Base-by-base conservation (phyloP, 345 rosid genomes). In the Durio zibethinus region DNA sequence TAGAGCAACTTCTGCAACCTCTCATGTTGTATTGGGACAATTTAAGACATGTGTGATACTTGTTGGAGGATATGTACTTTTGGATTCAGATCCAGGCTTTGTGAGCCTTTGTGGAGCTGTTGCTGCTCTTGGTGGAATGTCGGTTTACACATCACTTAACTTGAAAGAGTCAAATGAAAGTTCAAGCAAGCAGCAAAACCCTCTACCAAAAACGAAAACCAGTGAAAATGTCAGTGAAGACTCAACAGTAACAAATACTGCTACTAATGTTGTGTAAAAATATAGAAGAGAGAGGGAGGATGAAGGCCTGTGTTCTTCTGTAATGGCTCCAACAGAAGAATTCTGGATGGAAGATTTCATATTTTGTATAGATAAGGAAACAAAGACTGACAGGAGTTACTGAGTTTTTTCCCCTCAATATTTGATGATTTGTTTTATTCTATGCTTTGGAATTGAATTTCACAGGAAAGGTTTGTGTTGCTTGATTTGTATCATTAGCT, bases 1-100 rank as follows among this genome's bases (percentile, higher is more conserved):
- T 86, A 93, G 99, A 67, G 99, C 99, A 54, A 96, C 98, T 5
- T 92, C 98, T 2, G 99, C 99, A 43, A 96, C 94, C 18, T 89
- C 97, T 69, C 99, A 93, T 75, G 98, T 93, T 50, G 97, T 96
- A 7, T 69, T 93, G 73, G 99, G 99, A 76, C 99, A 96, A 81
- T 96, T 96, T 76, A 96, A 96, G 78, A 93, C 97, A 0, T 96
- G 99, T 76, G 92, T 93, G 60, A 87, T 96, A 9, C 82, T 92
- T 50, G 88, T 96, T 7, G 98, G 97, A 48, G 98, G 97, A n/a
- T 90, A 86, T 79, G 66, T 92, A 10, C 74, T 93, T 27, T 91
- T 96, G 36, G 78, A 84, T 21, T 92, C 98, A 3, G 97, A 92
- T 82, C 94, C 98, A 0, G 97, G 99, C 59, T 81, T 86, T 31